phyloP scores from a whole-genome alignment of 805 yeast genomes.

The Wickerhamiella slavikovae region DNA sequence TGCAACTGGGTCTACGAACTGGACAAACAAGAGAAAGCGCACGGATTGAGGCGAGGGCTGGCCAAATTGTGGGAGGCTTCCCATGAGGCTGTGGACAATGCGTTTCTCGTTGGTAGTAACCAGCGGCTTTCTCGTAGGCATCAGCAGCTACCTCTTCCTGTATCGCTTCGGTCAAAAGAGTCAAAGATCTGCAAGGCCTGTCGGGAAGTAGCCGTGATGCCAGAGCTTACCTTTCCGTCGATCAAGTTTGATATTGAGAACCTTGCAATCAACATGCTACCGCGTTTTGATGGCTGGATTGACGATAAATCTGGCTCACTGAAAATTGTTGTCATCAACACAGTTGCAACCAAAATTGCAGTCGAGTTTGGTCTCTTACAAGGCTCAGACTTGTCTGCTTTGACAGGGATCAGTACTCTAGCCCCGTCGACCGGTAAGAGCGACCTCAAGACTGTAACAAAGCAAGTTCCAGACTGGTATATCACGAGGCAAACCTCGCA shows the following conservation, averaged over 20 bases:
- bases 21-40: not conserved
- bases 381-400: constrained; percentile 3
- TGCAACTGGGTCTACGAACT: constrained; percentile 10
- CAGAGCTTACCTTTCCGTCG: constrained; percentile 13
- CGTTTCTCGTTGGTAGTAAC: not conserved
- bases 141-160: constrained; percentile 14
- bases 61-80: not conserved
- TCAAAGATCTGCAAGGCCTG: constrained; percentile 17
- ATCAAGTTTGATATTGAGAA: constrained; percentile 8
- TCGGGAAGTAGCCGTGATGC: constrained; percentile 15
- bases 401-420: constrained; percentile 8
- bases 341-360: constrained; percentile 2
- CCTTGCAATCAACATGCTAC: constrained; percentile 13
- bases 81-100: not conserved
- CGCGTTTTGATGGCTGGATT: constrained; percentile 6
- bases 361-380: not conserved
- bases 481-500: constrained; percentile 13
- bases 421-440: constrained; percentile 10
- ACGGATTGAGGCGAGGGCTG: not conserved
- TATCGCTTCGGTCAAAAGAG: constrained; percentile 13
- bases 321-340: constrained; percentile 1
- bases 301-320: constrained; percentile 1
- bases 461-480: constrained; percentile 11
- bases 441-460: constrained; percentile 11
- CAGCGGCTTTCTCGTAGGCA: not conserved